phyloP scores from a whole-genome alignment of 192 early-diverging fungal species.

The Backusella sp. region DNA sequence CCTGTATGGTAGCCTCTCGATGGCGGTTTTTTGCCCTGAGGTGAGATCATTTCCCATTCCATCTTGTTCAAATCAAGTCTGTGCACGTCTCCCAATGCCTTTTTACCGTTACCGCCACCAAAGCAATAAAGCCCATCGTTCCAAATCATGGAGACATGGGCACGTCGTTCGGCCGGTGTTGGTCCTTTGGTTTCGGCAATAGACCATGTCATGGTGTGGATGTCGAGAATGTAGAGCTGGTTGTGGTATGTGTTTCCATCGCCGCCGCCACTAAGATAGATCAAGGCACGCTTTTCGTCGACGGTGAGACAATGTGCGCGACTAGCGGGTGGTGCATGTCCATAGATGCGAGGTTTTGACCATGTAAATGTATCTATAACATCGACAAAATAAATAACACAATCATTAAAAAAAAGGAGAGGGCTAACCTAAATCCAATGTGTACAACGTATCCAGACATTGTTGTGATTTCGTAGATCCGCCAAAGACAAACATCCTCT shows the following conservation, averaged over 20 bases:
- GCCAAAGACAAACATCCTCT: slow-evolving; percentile 80
- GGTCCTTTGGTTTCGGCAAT: slow-evolving; percentile 52
- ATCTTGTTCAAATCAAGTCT: slow-evolving; percentile 48
- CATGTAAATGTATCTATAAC: slow-evolving; percentile 77
- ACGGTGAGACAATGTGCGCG: slow-evolving; percentile 79
- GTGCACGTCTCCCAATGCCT: slow-evolving; percentile 81
- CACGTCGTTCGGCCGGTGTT: slow-evolving; percentile 66
- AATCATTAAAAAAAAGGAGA: no score
- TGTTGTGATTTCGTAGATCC: slow-evolving; percentile 66
- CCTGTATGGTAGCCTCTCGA: slow-evolving; percentile 88
- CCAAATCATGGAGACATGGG: slow-evolving; percentile 76
- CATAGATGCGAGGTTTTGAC: slow-evolving; percentile 65
- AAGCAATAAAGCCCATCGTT: slow-evolving; percentile 73
- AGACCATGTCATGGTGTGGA: slow-evolving; percentile 66
- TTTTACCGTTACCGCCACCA: slow-evolving; percentile 87
- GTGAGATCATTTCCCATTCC: slow-evolving; percentile 58
- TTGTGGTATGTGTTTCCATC: slow-evolving; percentile 81
- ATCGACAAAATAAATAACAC: not conserved
- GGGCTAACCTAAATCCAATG: slow-evolving; percentile 64
- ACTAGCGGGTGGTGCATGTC: slow-evolving; percentile 71
- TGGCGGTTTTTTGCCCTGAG: slow-evolving; percentile 55
- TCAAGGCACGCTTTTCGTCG: slow-evolving; percentile 46
- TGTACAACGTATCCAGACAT: slow-evolving; percentile 75
- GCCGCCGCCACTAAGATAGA: slow-evolving; percentile 86
- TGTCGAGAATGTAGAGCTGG: slow-evolving; percentile 77